Evolutionary conservation across 352 stramenopile species (phyloP).

Genomic region (Phytophthora europaea): DNA sequence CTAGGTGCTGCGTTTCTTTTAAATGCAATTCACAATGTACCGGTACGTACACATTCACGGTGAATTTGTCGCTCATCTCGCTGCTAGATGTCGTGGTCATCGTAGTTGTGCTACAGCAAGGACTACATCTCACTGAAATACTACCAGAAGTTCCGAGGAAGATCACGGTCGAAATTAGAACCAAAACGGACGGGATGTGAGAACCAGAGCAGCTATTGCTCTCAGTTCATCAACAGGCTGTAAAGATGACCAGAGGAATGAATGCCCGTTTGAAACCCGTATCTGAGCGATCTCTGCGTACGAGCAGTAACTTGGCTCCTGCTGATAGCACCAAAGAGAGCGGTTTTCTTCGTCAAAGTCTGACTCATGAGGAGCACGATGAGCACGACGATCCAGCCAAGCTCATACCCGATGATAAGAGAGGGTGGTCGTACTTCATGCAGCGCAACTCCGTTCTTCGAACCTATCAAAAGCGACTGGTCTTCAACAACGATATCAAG

Average conservation of each 20-base stretch:
- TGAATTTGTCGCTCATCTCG: no score
- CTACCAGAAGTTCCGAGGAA: no score
- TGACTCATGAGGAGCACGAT: slow-evolving; percentile 17
- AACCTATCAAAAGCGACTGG: slow-evolving; percentile 55
- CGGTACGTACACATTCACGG: no score
- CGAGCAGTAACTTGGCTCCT: slow-evolving; percentile 1
- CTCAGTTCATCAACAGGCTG: not conserved
- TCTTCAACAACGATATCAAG: slow-evolving; percentile 50
- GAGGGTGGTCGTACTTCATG: slow-evolving; percentile 35
- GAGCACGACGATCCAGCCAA: slow-evolving; percentile 9
- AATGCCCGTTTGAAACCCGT: slow-evolving; percentile 1
- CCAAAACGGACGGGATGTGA: not conserved
- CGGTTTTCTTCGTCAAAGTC: slow-evolving; percentile 20
- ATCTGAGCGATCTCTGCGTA: slow-evolving; percentile 18
- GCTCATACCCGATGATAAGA: slow-evolving; percentile 20
- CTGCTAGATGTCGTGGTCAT: no score
- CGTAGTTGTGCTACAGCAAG: no score
- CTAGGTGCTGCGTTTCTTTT: no score
- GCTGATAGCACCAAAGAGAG: slow-evolving; percentile 13
- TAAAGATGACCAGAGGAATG: slow-evolving; percentile 11
- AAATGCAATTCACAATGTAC: no score
- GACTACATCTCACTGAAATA: not conserved
- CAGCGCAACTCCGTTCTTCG: slow-evolving; percentile 34
- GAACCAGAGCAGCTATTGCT: not conserved
- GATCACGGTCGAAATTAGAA: slow-evolving; percentile 12